Evolutionary conservation across 2,329 filamentous ascomycete species (phyloP), one percentile per base, ranked within the genome.

Genomic region (Hypomyces perniciosus): DNA sequence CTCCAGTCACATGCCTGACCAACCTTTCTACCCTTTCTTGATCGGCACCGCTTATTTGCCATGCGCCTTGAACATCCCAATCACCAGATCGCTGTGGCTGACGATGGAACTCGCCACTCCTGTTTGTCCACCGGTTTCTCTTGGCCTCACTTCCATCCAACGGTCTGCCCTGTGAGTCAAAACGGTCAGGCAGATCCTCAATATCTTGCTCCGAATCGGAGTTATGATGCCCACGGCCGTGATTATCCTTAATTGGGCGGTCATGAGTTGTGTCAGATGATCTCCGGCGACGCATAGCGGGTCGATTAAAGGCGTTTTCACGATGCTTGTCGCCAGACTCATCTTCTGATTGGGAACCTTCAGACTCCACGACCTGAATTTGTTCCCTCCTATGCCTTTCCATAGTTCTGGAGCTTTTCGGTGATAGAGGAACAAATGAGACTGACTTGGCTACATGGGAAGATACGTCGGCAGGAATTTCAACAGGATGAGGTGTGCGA

Each of bases 371-470:
- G 4, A 61, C 58, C n/a, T 61, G 52, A 27, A 59, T 62, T 20
- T 72, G 68, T 9, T 67, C 62, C 33, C 61, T 60, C 37, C 61
- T 69, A 52, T 76, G 75, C 28, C 66, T 62, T 20, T 67, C 63
- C 59, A 78, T 71, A 0, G 74, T 76, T 49, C 63, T 68, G 0
- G 71, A 71, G 12, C 74, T 77, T 47, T 73, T 70, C 1, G 76
- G 76, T 3, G 76, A 79, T 38, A 79, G 59, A 0, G 76, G 76
- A 2, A 71, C 68, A 49, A 78, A 79, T 2, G 64, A 57, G 1
- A 79, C 74, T 1, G 72, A 71, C 53, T 76, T 76, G 26, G 65
- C 53, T 8, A 46, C 43, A 33, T 44, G 27, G 27, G 43, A 28
- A 27, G 43, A 27, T 5, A 27, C 26, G 27, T 20, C 20, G 13